Base-by-base conservation (phyloP, 805 yeast species). In the Candida tallmaniae region DNA sequence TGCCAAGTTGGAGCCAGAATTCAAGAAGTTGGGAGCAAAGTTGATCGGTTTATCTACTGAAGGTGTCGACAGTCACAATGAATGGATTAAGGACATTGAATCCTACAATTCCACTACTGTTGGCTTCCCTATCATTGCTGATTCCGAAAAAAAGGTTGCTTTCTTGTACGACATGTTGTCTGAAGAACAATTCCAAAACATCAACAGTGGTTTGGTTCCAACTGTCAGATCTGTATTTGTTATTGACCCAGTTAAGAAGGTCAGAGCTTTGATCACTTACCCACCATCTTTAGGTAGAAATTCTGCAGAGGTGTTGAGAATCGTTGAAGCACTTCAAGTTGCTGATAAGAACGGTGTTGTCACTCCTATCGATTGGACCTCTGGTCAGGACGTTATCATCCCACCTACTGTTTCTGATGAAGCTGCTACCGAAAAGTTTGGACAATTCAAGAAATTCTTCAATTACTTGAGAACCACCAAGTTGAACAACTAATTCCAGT, bases 381-480 rank as follows among this genome's bases (percentile, higher is more conserved):
- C 74, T 27, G 87, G 86, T 42, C 77, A 79, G 41, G 86, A 81
- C 57, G 86, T 80, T 29, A 79, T 81, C 45, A 77, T 81, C 40
- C 84, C 81, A 35, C 85, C 86, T 33, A 63, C 74, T 23, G 77
- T 79, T 21, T 62, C 75, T 12, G 74, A 79, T 49, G 76, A 68
- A 22, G 78, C 69, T 44, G 86, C 85, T 26, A 69, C 69, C 24
- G 76, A 75, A 50, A 84, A 85, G 65, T 88, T 84, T 63, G 95
- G 95, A 46, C 78, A 80, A 40, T 86, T 86, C 71, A 77, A 74
- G 54, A 83, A 78, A 56, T 80, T 87, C 60, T 87, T 85, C 74
- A 94, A 96, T 44, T 88, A 88, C 77, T 74, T 88, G 64, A 83
- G 96, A 68, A 65, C 66, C 56, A 66, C 71, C 42, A 69, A 68